Conservation (phyloP, 2,329 filamentous ascomycete genomes). For the Talaromyces sp. region DNA sequence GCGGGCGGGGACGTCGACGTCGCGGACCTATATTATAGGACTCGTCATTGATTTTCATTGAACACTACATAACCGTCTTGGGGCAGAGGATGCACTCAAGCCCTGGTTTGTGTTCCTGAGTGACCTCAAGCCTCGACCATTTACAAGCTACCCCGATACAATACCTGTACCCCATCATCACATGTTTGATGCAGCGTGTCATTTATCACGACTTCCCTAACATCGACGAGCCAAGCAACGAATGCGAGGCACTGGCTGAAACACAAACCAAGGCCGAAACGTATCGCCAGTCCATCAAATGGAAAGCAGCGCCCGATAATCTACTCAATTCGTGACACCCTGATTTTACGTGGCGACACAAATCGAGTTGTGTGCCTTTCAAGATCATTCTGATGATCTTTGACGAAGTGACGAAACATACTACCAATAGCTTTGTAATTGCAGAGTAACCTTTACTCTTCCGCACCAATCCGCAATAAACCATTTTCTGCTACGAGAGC, state of each 20-base stretch:
- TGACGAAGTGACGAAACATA: background rate
- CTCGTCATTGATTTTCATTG: too few species aligned
- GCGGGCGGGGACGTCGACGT: conserved; percentile 72
- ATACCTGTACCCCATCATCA: background rate
- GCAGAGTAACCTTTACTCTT: background rate
- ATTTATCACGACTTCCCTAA: background rate
- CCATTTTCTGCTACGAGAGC: background rate
- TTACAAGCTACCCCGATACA: background rate
- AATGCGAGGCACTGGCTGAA: background rate
- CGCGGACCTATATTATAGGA: conserved; percentile 39
- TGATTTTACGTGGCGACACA: background rate
- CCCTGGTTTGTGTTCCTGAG: background rate
- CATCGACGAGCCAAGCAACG: background rate
- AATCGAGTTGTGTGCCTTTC: background rate
- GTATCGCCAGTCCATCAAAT: background rate
- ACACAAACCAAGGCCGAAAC: background rate
- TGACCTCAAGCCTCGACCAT: background rate
- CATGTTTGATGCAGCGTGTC: background rate
- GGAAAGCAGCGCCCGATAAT: background rate
- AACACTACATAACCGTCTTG: background rate
- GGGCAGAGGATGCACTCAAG: background rate
- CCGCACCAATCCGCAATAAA: background rate
- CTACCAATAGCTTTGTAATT: background rate
- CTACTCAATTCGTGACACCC: background rate
- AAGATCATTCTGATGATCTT: background rate